Base-by-base conservation (phyloP, 192 early-diverging fungal species). In the Coemansia brasiliensis region DNA sequence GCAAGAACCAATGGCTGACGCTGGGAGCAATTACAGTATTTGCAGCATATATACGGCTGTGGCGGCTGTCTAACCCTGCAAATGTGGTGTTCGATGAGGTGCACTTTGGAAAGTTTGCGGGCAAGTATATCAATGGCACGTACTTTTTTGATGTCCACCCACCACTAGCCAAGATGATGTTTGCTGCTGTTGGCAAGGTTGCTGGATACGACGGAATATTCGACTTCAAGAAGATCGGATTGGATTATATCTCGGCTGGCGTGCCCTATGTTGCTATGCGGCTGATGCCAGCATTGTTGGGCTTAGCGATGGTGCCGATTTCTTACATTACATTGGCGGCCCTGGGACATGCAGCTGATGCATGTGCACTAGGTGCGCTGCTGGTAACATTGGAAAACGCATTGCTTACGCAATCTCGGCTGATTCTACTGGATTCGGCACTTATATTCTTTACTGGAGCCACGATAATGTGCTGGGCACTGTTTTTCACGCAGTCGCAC, bases 81-180 rank as follows among this genome's bases (percentile, higher is more conserved):
- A 60, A 64, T 51, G 80, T 80, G 40, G 77, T 80, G 18, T 98
- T 98, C 71, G 94, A 98, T 74, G 96, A 98, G 79, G 96, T 98
- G 35, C 96, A 98, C 55, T 98, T 98, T 82, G 96, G 96, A 56
- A 96, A 96, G 57, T 98, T 96, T 67, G 96, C 94, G 44, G 83
- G 84, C 48, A 83, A 87, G 74, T 98, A 98, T 59, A 80, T 96
- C 53, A 86, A 84, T 40, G 81, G 89, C 17, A 86, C 85, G 5
- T 98, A 90, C 67, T 98, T 87, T 73, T 94, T 98, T 72, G 95
- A 98, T 68, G 93, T 98, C 0, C 95, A 98, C 64, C 95, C 95
- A 29, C 94, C 94, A 13, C 83, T 98, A 24, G 95, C 93, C 43
- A 96, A 95, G 63, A 76, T 98, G 79, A 61, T 98, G 71, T 83